phyloP scores from a whole-genome alignment of 257 asterid genomes.

The Paraleonurus japonicus region DNA sequence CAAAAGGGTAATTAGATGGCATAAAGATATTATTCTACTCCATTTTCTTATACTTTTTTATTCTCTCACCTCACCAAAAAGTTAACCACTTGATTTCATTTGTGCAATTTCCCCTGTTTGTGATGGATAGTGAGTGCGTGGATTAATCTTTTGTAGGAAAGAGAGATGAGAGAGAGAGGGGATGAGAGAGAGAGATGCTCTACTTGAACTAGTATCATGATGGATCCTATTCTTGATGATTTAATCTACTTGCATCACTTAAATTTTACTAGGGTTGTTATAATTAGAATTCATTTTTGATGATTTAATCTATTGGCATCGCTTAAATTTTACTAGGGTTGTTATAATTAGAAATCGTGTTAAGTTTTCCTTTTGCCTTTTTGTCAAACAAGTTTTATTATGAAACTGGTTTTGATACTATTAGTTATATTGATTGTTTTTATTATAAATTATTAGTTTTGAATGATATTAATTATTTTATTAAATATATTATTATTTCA shows the following conservation, averaged over 20 bases:
- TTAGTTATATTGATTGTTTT: too few species aligned
- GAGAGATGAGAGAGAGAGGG: background rate
- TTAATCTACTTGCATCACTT: constrained; percentile 1
- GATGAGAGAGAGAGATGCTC: background rate
- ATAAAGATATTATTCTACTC: constrained; percentile 46
- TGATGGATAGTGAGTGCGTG: constrained; percentile 26
- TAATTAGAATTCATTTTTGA: background rate
- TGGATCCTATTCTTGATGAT: constrained; percentile 21
- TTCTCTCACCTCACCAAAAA: constrained; percentile 34
- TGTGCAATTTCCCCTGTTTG: constrained; percentile 36
- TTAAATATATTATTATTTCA: too few species aligned
- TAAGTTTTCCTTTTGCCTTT: too few species aligned
- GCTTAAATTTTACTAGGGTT: background rate
- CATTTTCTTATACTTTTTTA: constrained; percentile 32
- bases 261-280: background rate
- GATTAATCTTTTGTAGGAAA: constrained; percentile 18
- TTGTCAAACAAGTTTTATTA: too few species aligned
- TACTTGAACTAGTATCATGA: background rate
- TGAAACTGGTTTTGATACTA: too few species aligned
- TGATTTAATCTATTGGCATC: constrained; percentile 18
- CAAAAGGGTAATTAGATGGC: constrained; percentile 51
- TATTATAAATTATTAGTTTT: too few species aligned
- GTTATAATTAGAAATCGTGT: background rate
- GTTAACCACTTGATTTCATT: constrained; percentile 25
- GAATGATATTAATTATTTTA: too few species aligned